Base-by-base conservation (phyloP, 352 stramenopile genomes). In the Phytophthora sansomeana region DNA sequence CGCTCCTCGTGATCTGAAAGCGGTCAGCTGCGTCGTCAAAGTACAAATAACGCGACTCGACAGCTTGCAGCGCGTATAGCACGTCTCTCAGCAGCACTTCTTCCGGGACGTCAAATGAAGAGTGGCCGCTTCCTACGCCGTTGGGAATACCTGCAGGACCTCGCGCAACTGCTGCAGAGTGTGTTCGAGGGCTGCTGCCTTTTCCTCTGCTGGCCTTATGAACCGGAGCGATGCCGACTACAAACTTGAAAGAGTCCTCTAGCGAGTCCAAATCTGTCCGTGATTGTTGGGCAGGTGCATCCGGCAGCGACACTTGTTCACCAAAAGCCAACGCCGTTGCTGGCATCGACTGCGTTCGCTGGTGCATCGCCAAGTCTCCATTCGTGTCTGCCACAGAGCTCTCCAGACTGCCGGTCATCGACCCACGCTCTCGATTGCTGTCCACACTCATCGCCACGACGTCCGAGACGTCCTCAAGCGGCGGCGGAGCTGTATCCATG, bases 31-130 rank as follows among this genome's bases (percentile, higher is more conserved):
- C 75, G 6, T 79, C 71, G 46, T 96, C 89, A 71, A 95, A 95
- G 64, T 89, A 95, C 24, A 96, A 74, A 49, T 96, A 94, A 21
- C 87, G 85, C 13, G 92, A 97, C 46, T 98, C 94, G 52, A 98
- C 97, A 26, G 91, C 94, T 75, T 98, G 93, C 44, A 98, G 81
- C 5, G 90, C 90, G 58, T 96, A 98, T 47, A 98, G 62, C 4
- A 98, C 86, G 50, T 98, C 93, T 14, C 92, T 83, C 16, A 98
- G 68, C n/a, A 98, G 74, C 21, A 97, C 85, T 59, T 91, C 77
- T 58, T 98, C 93, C 1, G 88, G 83, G 1, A 95, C 79, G 14
- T 94, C 82, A 26, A 91, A 93, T 0, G 84, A 87, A 14, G 65
- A 63, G 14, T 50, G 48, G 2, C 64, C 42, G 7, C 58, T 43